Evolutionary conservation across 805 yeast genomes (phyloP).

Genomic region (Hermanozyma aechmeae): DNA sequence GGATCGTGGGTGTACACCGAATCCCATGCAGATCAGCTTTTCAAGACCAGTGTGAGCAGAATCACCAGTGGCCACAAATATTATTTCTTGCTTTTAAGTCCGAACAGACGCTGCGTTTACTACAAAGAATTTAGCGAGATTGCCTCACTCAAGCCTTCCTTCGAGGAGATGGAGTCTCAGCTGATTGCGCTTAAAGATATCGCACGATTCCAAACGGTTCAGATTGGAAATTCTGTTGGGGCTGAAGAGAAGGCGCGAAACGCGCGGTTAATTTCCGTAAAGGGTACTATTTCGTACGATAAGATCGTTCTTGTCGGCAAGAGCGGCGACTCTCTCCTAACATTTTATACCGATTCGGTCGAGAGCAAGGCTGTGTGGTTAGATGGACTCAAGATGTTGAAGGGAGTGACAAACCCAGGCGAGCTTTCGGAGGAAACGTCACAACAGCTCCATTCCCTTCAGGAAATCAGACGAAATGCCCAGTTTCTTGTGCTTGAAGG

Average conservation of each 20-base stretch:
- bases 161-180: conserved; percentile 46
- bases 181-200: conserved; percentile 46
- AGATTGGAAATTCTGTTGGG: conserved; percentile 32
- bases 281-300: conserved; percentile 49
- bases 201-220: conserved; percentile 38
- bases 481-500: conserved; percentile 30
- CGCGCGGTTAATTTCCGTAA: conserved; percentile 41
- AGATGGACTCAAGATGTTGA: conserved; percentile 55
- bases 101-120: conserved; percentile 52
- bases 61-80: conserved; percentile 20
- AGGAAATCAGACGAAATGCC: conserved; percentile 29
- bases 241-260: conserved; percentile 36
- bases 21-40: conserved; percentile 32
- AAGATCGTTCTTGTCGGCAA: conserved; percentile 42
- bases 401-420: conserved; percentile 21
- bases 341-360: conserved; percentile 63
- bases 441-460: conserved; percentile 22
- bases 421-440: conserved; percentile 29
- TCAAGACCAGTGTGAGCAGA: conserved; percentile 5
- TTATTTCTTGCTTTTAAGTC: conserved; percentile 54
- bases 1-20: conserved; percentile 78
- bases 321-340: conserved; percentile 34
- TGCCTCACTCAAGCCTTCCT: conserved; percentile 40
- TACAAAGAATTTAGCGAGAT: conserved; percentile 50
- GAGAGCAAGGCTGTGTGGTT: conserved; percentile 66